Base-by-base conservation (phyloP, 345 rosid genomes). In the Litchi chinensis region DNA sequence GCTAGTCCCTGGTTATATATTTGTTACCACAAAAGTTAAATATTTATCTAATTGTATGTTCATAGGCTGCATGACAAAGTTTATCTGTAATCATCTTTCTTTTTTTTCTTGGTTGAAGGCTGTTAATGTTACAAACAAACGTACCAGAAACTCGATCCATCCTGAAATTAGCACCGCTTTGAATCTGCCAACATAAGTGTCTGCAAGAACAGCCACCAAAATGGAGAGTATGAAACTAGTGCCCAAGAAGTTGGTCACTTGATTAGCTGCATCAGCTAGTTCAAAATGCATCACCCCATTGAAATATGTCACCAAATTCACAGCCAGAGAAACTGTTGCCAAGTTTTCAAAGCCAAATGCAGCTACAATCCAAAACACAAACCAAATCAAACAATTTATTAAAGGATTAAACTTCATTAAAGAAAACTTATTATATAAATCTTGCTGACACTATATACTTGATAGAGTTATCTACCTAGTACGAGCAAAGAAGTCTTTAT, bases 161-260 rank as follows among this genome's bases (percentile, higher is more conserved):
- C 86, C 90, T 1, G 90, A 84, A 43, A 91, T n/a, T 52, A 87
- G 70, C 64, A 71, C 79, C 46, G 89, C 76, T 72, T 73, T 89
- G 75, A 79, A 85, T 83, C 94, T 86, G 39, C 94, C 92, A 6
- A 85, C 62, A 16, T 21, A 84, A 69, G 83, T 73, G 81, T 91
- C 92, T 0, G 94, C 92, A 7, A 89, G 57, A 71, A 76, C 19
- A 39, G 89, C 92, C 50, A 81, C 86, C 7, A 83, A 28, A 32
- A 91, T 80, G 66, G 86, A 74, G 73, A 89, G 85, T 63, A 91
- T 79, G 84, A 73, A 85, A 74, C 86, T 8, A 64, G 80, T 76
- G 10, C 91, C 94, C 87, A 83, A 76, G 73, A 63, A 88, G 82
- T 89, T 91, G 75, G 95, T 91, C 56, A 91, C 78, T 60, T 82